Base-by-base conservation (phyloP, 78 protist species). In the Reticulomyxa filosa region DNA sequence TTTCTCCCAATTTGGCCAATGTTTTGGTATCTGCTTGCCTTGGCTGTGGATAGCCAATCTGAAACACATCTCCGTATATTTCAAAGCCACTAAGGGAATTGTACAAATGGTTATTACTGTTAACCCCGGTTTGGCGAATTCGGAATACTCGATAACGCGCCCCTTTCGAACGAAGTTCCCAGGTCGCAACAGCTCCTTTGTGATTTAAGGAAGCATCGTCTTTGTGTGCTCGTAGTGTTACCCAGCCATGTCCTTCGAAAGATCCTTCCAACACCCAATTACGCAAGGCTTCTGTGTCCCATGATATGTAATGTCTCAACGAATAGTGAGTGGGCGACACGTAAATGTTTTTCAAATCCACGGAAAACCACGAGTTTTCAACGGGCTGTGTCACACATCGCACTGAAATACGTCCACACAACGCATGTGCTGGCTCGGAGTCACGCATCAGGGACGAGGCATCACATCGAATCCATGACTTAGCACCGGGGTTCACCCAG, bases 251-350 rank as follows among this genome's bases (percentile, higher is more conserved):
- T 22, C 11, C 59, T 29, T 55, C 59, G 59, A 32, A 32, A 11
- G 59, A 55, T 55, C 32, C 59, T 33, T 55, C 34, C 39, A 55
- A 10, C 59, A 32, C 30, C 59, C 59, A 55, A 11, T 55, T 55
- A 33, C 59, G 59, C 8, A 55, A 33, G 10, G 39, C 26, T 11
- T 55, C 59, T 11, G 26, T 29, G 30, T 55, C 39, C 39, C 11
- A 55, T 10, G 39, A 32, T 10, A 8, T 33, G 59, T 55, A 55
- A 33, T 55, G 59, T 55, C 59, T 29, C 39, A 55, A 33, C 59
- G 59, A 32, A 33, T 55, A 55, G 10, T 22, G 11, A 33, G 59
- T 20, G 59, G 59, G 59, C 39, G 30, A 29, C 39, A 55, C 30
- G 59, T 33, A 33, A 29, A 32, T 55, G 59, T 55, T 55, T 33